Evolutionary conservation across 495 filamentous ascomycete genomes (phyloP).

Genomic region (Barbatosphaeria neglecta): DNA sequence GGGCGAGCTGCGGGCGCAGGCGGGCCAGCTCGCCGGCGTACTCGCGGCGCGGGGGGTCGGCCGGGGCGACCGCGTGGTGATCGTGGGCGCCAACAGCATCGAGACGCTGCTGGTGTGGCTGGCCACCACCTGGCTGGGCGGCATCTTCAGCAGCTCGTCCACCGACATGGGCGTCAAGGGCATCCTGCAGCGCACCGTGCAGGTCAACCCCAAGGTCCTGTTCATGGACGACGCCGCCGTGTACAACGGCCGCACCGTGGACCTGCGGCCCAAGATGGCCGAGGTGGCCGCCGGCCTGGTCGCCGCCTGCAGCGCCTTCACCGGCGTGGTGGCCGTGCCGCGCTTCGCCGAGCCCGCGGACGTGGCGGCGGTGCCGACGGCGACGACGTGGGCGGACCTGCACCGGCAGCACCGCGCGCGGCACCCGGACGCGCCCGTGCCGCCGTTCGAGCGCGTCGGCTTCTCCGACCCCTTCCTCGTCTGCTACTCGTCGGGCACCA

Average conservation of each 20-base stretch:
- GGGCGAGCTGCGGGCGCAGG: slow-evolving; percentile 44
- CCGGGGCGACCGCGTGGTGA: slow-evolving; percentile 60
- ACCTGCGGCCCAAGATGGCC: slow-evolving; percentile 58
- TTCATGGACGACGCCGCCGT: slow-evolving; percentile 70
- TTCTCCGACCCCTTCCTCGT: slow-evolving; percentile 63
- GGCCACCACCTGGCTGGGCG: slow-evolving; percentile 54
- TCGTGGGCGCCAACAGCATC: slow-evolving; percentile 61
- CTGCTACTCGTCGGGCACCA: slow-evolving; percentile 62
- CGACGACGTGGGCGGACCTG: slow-evolving; percentile 42
- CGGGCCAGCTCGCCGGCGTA: slow-evolving; percentile 46
- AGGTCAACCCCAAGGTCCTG: slow-evolving; percentile 57
- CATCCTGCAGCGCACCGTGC: slow-evolving; percentile 58
- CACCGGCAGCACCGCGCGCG: slow-evolving; percentile 22
- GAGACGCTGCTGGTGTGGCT: slow-evolving; percentile 58
- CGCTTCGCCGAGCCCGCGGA: slow-evolving; percentile 51
- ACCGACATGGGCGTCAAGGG: slow-evolving; percentile 75
- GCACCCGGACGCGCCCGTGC: slow-evolving; percentile 16
- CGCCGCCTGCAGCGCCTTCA: slow-evolving; percentile 41
- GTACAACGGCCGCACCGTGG: slow-evolving; percentile 66
- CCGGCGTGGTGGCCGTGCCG: slow-evolving; percentile 52
- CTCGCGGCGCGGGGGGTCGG: slow-evolving; percentile 50
- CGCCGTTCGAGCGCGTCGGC: slow-evolving; percentile 46
- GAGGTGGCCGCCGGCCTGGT: slow-evolving; percentile 52
- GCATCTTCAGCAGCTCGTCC: slow-evolving; percentile 56
- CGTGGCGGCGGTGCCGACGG: slow-evolving; percentile 40